These are phyloP conservation scores for Ganoderma multipileum DNA, from an alignment of 1,284 basidiomycete genomes.

Conservation along the genomic window DNA sequence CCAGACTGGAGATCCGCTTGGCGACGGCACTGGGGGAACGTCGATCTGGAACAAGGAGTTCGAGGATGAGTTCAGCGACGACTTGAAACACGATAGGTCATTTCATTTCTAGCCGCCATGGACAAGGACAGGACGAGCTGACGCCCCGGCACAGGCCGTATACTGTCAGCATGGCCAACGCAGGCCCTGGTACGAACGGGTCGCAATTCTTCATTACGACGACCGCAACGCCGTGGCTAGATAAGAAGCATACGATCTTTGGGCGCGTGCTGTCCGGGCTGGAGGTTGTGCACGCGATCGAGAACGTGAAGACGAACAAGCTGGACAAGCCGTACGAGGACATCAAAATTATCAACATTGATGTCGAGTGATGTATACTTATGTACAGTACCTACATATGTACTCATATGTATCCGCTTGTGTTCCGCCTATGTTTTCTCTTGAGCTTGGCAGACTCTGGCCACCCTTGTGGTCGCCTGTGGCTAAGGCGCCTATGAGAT, in stretches of 20 bases:
- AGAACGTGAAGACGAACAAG: constrained; percentile 78
- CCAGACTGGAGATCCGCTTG: constrained; percentile 96
- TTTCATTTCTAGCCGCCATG: constrained; percentile 31
- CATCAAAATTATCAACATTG: constrained; percentile 86
- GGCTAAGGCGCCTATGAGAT: neutral
- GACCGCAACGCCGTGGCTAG: constrained; percentile 93
- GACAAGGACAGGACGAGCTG: constrained; percentile 10
- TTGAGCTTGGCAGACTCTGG: neutral
- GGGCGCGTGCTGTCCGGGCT: constrained; percentile 75
- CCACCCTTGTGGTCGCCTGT: too few relatives aligned
- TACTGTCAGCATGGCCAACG: constrained; percentile 99
- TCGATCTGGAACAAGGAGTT: constrained; percentile 96
- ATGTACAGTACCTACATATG: neutral
- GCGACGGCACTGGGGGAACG: constrained; percentile 97
- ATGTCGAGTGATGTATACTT: constrained; percentile 56
- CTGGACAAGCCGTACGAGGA: constrained; percentile 89
- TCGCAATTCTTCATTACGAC: constrained; percentile 99
- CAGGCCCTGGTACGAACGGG: constrained; percentile 92
- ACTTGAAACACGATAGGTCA: constrained; percentile 89
- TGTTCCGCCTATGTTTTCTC: neutral
- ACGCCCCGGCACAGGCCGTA: constrained; percentile 71
- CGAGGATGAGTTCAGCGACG: constrained; percentile 94
- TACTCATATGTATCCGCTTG: neutral
- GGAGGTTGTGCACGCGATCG: constrained; percentile 66
- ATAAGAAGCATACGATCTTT: constrained; percentile 97